Conservation (phyloP, 164 flowering plant genomes). For the Berberis vulgaris region DNA sequence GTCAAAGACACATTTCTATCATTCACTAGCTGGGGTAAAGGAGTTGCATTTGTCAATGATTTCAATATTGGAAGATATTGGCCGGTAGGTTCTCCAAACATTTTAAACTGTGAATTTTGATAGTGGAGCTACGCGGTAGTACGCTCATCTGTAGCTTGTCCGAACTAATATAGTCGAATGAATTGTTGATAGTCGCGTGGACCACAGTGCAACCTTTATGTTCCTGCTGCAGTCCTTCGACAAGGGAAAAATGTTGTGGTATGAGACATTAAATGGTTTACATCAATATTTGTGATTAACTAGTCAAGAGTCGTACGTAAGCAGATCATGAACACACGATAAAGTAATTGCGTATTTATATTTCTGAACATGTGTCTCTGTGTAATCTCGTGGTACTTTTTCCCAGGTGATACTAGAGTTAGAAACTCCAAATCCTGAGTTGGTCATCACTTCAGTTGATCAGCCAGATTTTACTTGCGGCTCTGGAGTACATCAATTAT, state of each 20-base stretch:
- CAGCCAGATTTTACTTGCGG: constrained; percentile 62
- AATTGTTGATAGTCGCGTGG: constrained; percentile 51
- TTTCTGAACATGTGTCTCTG: not conserved
- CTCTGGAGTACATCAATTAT: constrained; percentile 32
- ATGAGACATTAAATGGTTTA: constrained; percentile 13
- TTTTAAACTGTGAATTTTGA: too few species aligned
- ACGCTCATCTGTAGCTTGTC: not conserved
- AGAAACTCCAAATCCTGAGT: constrained; percentile 58
- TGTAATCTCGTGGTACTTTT: not conserved
- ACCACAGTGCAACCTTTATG: constrained; percentile 91
- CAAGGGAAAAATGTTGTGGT: constrained; percentile 71
- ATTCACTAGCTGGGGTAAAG: constrained; percentile 84
- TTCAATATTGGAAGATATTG: constrained; percentile 88
- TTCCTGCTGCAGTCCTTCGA: constrained; percentile 79
- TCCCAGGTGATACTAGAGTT: constrained; percentile 63
- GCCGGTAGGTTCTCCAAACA: constrained; percentile 45
- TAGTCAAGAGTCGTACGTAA: too few species aligned
- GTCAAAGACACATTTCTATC: constrained; percentile 67
- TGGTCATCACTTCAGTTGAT: constrained; percentile 44
- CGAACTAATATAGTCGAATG: not conserved
- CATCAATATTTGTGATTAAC: not conserved
- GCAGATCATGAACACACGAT: not conserved
- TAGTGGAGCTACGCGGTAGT: not conserved
- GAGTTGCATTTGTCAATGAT: constrained; percentile 66
- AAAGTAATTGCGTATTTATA: not conserved